A percentile compares a stretch with the other conserved stretches of the same genome.
Conservation (phyloP, 768 basidiomycete species). For the Gloeophyllum trabeum region DNA sequence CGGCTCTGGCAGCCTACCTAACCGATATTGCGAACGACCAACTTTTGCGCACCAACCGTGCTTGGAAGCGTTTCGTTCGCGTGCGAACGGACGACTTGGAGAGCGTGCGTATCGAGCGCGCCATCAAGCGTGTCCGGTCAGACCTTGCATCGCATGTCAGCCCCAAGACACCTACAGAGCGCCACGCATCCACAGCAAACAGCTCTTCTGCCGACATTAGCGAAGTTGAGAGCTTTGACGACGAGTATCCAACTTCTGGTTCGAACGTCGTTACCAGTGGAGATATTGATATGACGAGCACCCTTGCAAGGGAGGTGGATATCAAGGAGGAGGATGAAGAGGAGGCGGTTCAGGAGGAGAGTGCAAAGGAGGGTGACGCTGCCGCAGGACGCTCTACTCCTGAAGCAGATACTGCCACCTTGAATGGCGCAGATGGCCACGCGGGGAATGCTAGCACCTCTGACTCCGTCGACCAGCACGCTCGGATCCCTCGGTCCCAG, state of each 20-base stretch:
- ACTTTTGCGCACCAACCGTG: slow-evolving; percentile 46
- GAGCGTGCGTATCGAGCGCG: slow-evolving; percentile 76
- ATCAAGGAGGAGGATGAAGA: background rate
- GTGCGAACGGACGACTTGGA: slow-evolving; percentile 84
- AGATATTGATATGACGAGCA: slow-evolving; percentile 10
- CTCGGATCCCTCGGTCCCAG: slow-evolving; percentile 64
- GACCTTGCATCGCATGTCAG: slow-evolving; percentile 69
- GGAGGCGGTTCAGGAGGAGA: slow-evolving; percentile 8
- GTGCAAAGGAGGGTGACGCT: background rate
- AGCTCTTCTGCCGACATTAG: too few relatives aligned
- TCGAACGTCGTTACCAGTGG: background rate
- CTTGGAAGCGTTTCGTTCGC: slow-evolving; percentile 81
- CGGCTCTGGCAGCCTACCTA: slow-evolving; percentile 68
- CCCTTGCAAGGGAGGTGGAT: slow-evolving; percentile 6
- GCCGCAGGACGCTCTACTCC: background rate
- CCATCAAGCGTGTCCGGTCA: slow-evolving; percentile 79
- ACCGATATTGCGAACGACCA: slow-evolving; percentile 66
- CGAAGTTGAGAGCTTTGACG: background rate
- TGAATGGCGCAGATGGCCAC: too few relatives aligned
- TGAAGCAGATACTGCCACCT: too few relatives aligned
- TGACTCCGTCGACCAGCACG: slow-evolving; percentile 19
- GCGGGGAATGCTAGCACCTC: too few relatives aligned
- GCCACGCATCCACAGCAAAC: too few relatives aligned
- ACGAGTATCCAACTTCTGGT: background rate
- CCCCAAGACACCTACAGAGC: slow-evolving; percentile 9